Evolutionary conservation across 805 yeast genomes (phyloP), one percentile per base, ranked within the genome.

Genomic region (Metschnikowia kunwiensis): DNA sequence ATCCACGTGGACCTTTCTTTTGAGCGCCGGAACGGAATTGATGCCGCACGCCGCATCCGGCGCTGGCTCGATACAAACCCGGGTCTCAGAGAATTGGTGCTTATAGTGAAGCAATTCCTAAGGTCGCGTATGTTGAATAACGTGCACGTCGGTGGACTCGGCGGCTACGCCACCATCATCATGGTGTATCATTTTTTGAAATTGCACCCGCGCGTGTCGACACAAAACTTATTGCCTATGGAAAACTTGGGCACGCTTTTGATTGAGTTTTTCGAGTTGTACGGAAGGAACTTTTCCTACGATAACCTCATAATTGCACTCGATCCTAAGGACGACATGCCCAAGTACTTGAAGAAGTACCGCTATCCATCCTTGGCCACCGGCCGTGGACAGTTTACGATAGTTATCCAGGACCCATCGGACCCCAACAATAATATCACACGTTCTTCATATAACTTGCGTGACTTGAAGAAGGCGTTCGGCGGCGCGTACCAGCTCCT

Each of bases 131-230:
- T 73, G 40, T 65, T 89, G 43, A 87, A 88, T 52, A 83, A 86
- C 45, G 97, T 91, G 11, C 94, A 84, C 50, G 80, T 80, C 15
- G 98, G 98, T 34, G 97, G 97, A 0, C 64, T 91, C 5, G 97
- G 98, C 27, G 97, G 97, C 0, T 91, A 82, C 57, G 78, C 96
- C 6, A 85, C 86, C n/a, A 86, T 89, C 28, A 88, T 96, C 51
- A 54, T 93, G 54, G 87, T 84, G 12, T 80, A 80, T 50, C 79
- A 91, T 12, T 88, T 89, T 53, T 60, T 89, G 43, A 74, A 70
- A 47, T 64, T 84, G 44, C 97, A 91, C 57, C 96, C 96, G 11
- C 70, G 88, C 46, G 54, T 87, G 9, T 57, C 80, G 2, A 77
- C 94, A 0, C 71, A 76, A 5, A 77, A 78, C 30, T 82, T 88